Evolutionary conservation across 1,284 basidiomycete species (phyloP).

Genomic region (Sphagnurus paluster): DNA sequence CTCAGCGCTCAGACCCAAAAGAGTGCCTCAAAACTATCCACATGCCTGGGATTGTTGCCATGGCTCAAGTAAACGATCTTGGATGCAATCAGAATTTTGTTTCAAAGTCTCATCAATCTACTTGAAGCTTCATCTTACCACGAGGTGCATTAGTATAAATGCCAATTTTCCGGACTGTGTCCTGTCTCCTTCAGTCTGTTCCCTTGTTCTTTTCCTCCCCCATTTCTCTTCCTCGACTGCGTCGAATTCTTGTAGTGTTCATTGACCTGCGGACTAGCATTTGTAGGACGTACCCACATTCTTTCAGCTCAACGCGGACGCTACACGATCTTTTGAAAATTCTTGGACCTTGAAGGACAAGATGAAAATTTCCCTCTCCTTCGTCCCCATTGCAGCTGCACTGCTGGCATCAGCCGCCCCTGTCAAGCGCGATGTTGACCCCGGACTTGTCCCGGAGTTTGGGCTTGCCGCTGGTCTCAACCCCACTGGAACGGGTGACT

Average conservation of each 20-base stretch:
- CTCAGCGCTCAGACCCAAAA: too few relatives aligned
- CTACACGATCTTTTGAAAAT: slow-evolving; percentile 13
- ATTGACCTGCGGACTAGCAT: slow-evolving; percentile 15
- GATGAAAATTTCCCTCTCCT: slow-evolving; percentile 35
- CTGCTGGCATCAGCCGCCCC: slow-evolving; percentile 40
- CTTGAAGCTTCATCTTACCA: not conserved
- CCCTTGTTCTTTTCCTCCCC: slow-evolving; percentile 10
- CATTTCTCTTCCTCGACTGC: slow-evolving; percentile 24
- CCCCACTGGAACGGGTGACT: slow-evolving; percentile 57
- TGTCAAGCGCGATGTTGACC: slow-evolving; percentile 48
- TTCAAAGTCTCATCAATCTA: not conserved
- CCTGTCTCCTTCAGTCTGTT: not conserved
- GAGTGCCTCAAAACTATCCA: not conserved
- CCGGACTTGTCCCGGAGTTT: slow-evolving; percentile 53
- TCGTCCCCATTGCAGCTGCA: slow-evolving; percentile 32
- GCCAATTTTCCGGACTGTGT: not conserved
- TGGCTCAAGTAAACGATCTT: not conserved
- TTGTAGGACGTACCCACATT: slow-evolving; percentile 21
- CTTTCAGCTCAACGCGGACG: slow-evolving; percentile 18
- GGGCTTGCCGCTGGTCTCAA: slow-evolving; percentile 49
- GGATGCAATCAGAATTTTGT: too few relatives aligned
- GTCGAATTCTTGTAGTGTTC: slow-evolving; percentile 22
- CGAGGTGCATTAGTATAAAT: slow-evolving; percentile 1
- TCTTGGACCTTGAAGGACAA: slow-evolving; percentile 11
- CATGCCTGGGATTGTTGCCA: not conserved